phyloP scores from a whole-genome alignment of 2,329 filamentous ascomycete genomes.

The Beauveria bassiana region DNA sequence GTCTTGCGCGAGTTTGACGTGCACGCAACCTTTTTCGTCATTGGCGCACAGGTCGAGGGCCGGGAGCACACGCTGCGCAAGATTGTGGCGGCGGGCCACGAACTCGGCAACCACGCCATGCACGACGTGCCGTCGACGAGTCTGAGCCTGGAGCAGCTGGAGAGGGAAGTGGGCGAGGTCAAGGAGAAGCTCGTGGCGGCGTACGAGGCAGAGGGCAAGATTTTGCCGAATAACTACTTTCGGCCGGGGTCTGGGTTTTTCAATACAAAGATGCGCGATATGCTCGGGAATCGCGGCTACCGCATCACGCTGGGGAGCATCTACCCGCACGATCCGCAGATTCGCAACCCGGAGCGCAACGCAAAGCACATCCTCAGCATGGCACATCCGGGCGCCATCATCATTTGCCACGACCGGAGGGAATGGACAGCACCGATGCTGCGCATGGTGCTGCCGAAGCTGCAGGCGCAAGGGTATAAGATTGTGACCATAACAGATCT shows the following conservation, averaged over 20 bases:
- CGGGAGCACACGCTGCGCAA: conserved; percentile 46
- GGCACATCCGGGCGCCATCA: conserved; percentile 66
- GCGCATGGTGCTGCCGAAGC: conserved; percentile 60
- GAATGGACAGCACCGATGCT: conserved; percentile 81
- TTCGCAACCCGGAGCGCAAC: conserved; percentile 61
- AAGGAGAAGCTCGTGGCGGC: conserved; percentile 50
- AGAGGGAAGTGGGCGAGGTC: conserved; percentile 56
- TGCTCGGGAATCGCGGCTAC: conserved; percentile 56
- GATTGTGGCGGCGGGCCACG: conserved; percentile 55
- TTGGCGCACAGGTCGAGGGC: conserved; percentile 62
- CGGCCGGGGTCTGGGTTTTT: conserved; percentile 82
- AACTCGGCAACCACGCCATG: conserved; percentile 86
- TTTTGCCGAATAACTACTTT: conserved; percentile 59
- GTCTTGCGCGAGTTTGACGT: conserved; percentile 59
- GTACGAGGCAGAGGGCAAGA: conserved; percentile 39
- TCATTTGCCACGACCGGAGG: conserved; percentile 80
- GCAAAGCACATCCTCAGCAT: conserved; percentile 74
- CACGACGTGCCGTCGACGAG: conserved; percentile 67
- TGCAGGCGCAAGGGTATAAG: conserved; percentile 60
- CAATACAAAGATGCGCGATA: conserved; percentile 57
- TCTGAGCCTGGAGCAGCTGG: conserved; percentile 52
- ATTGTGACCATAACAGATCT: conserved; percentile 66
- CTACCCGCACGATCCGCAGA: conserved; percentile 88
- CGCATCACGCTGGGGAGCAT: conserved; percentile 72
- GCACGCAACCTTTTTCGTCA: conserved; percentile 81